phyloP scores from a whole-genome alignment of 2,329 filamentous ascomycete species.

The Colletotrichum sp. region DNA sequence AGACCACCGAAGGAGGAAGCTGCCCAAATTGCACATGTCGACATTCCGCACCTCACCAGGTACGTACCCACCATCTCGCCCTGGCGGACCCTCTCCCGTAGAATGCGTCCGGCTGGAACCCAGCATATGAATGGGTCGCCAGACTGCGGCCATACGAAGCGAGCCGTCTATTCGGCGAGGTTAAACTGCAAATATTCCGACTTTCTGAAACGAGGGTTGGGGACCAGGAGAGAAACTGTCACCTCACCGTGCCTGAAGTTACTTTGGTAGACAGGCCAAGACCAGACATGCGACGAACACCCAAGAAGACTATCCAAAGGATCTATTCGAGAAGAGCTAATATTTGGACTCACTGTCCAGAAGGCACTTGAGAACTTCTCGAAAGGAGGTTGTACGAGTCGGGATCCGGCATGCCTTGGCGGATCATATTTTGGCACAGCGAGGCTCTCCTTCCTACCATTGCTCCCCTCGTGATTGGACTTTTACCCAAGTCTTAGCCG shows the following conservation, averaged over 20 bases:
- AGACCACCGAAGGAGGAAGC: not conserved
- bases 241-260: not conserved
- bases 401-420: not conserved
- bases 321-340: not conserved
- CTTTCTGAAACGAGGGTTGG: not conserved
- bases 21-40: not conserved
- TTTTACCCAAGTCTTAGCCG: not conserved
- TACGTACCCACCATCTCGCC: not conserved
- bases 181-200: not conserved
- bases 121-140: not conserved
- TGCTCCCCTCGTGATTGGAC: not conserved
- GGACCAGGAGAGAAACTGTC: not conserved
- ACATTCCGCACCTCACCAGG: not conserved
- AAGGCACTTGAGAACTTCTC: not conserved
- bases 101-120: not conserved
- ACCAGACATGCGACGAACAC: constrained; percentile 3
- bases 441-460: not conserved
- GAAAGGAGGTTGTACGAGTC: not conserved
- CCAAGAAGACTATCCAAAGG: not conserved
- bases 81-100: not conserved
- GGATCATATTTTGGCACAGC: not conserved
- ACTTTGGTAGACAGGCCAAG: not conserved
- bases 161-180: not conserved
- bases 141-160: not conserved
- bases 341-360: not conserved